Base-by-base conservation (phyloP, 495 filamentous ascomycete species). In the Cairneyella variabilis region DNA sequence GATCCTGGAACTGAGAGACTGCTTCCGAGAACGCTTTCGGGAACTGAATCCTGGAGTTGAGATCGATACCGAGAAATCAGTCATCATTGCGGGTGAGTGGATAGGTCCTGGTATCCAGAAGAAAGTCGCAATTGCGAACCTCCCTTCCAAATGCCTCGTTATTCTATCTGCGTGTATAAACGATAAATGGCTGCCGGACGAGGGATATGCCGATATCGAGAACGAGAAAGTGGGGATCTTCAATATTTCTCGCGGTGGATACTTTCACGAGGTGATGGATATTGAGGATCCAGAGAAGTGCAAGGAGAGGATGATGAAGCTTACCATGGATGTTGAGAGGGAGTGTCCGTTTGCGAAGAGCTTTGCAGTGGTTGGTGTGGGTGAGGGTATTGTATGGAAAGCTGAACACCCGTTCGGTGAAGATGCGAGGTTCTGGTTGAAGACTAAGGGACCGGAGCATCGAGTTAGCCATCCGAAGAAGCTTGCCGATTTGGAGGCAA, bases 331-430 rank as follows among this genome's bases (percentile, higher is more conserved):
- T 40, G 58, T 70, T 3, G 67, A 65, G 30, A 55, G 39, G 21
- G 16, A 50, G 32, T 71, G 69, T 37, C 67, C 69, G 0, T 70
- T 68, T 39, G 58, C 57, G 1, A 56, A 54, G 20, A 54, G 41
- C 5, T 65, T 69, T 34, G 60, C 51, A 2, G 53, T 66, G n/a
- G 43, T 23, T 8, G 66, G 67, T 14, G 30, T 56, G n/a, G 69
- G 67, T 3, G 69, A 71, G 50, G 69, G 67, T 3, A 59, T 71
- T 3, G 66, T 71, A 2, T 71, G 67, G 66, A 69, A 71, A 53
- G 44, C 55, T 3, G 12, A 23, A 0, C 38, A 43, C 6, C 46
- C 51, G 10, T 43, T 54, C 18, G 28, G 42, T 16, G 20, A 36
- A 1, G 45, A 64, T 25, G 46, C 64, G 1, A 56, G 50, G 23